Evolutionary conservation across 1,284 basidiomycete species (phyloP), one percentile per base, ranked within the genome.

Genomic region (Irpex sp.): DNA sequence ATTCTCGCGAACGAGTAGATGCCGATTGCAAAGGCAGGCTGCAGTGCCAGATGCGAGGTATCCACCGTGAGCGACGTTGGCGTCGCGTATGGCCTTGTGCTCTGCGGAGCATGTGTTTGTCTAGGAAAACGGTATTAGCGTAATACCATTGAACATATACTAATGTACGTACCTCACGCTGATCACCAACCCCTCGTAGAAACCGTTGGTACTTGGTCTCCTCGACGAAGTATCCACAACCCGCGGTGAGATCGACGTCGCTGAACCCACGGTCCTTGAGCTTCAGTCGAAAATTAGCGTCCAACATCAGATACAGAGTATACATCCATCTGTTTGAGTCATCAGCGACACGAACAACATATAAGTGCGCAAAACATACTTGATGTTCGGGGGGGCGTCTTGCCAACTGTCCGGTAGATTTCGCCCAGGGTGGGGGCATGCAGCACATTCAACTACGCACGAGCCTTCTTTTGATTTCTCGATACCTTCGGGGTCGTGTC

Each of bases 211-310:
- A 74, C 0, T 47, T 47, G 3, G 54, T 57, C 16, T 66, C 60
- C 12, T 67, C 62, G 6, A 73, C 68, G 53, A 73, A 74, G 48
- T 70, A 75, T 0, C 63, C 66, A 63, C 61, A 67, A 0, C 74
- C 71, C 0, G 53, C 36, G 1, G 64, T 67, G 0, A 75, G 65
- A 3, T 65, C 64, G 1, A 69, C 69, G 60, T 74, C 71, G 3
- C 55, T 56, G 69, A 69, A 2, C 67, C 63, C 0, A 56, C 57
- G 14, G 61, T 64, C 6, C 61, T 60, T 56, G 52, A 56, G 61
- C 52, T 72, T 73, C 7, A 75, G 60, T 0, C 68, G 58, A 59
- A 75, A 75, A 57, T 71, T 73, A 0, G 71, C 70, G 56, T 75
- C 73, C 1, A 71, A 62, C 0, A 64, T 64, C 1, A 74, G 4